A percentile compares a stretch with the other conserved stretches of the same genome.
Conservation (phyloP, 495 filamentous ascomycete genomes). For the Hypoxylon lienhwacheense region DNA sequence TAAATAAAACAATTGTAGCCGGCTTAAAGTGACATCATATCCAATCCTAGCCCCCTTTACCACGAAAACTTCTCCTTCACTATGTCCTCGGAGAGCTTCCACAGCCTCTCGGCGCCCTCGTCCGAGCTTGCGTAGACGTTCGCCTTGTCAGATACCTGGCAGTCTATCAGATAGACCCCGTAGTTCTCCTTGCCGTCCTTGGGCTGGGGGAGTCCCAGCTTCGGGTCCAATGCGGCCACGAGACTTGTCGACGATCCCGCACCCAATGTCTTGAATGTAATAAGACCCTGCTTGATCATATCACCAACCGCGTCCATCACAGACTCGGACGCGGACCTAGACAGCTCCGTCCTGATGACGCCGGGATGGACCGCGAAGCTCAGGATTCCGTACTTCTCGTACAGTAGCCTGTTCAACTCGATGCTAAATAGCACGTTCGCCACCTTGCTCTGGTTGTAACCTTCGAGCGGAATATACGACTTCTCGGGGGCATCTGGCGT, state of each 20-base stretch:
- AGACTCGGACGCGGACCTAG: conserved; percentile 25
- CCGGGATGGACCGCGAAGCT: conserved; percentile 51
- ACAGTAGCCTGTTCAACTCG: conserved; percentile 42
- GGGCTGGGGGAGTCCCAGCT: conserved; percentile 34
- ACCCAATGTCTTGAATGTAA: conserved; percentile 35
- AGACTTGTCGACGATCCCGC: conserved; percentile 48
- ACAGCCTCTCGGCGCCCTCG: conserved; percentile 53
- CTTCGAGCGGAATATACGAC: conserved; percentile 47
- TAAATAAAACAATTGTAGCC: no score
- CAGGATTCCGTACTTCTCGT: conserved; percentile 37
- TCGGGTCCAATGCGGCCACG: conserved; percentile 52
- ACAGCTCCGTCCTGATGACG: conserved; percentile 39
- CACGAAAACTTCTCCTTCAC: conserved; percentile 50
- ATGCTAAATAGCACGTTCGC: conserved; percentile 56
- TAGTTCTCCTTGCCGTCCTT: conserved; percentile 41
- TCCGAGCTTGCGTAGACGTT: conserved; percentile 33
- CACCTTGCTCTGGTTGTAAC: conserved; percentile 56
- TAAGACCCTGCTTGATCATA: conserved; percentile 4
- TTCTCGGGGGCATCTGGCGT: conserved; percentile 33
- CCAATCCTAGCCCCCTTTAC: conserved; percentile 4
- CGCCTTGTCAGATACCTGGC: conserved; percentile 42
- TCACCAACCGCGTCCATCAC: conserved; percentile 12
- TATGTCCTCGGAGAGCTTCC: conserved; percentile 53
- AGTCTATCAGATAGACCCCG: conserved; percentile 47
- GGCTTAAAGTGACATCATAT: no score